Conservation (phyloP, 2,329 filamentous ascomycete genomes). For the Ambrosiella cleistominuta region DNA sequence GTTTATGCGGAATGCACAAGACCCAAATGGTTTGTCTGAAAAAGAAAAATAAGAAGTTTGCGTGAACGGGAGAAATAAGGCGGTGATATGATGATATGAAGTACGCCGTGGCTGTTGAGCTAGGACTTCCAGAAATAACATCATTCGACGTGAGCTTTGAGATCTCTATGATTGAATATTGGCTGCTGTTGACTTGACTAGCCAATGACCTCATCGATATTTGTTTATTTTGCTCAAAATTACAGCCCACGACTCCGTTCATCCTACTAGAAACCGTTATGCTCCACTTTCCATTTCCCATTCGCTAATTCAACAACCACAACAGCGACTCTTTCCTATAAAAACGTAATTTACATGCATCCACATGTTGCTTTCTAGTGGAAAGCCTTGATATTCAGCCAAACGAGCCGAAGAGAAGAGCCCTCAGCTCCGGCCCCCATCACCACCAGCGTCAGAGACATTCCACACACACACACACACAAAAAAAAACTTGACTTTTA, state of each 20-base stretch:
- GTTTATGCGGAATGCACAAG: background rate
- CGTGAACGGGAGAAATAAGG: background rate
- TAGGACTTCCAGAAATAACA: too few species aligned
- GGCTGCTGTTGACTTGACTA: too few species aligned
- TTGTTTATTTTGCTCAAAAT: background rate
- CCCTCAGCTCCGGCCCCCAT: background rate
- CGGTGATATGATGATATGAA: background rate
- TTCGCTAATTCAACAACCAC: background rate
- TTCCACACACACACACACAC: background rate
- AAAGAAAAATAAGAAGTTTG: background rate
- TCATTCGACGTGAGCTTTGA: too few species aligned
- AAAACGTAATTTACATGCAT: too few species aligned
- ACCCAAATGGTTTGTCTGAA: background rate
- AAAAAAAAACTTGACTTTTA: background rate
- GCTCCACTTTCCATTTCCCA: background rate
- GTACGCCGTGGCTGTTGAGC: too few species aligned
- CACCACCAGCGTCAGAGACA: background rate
- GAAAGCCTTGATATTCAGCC: background rate
- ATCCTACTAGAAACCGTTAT: background rate
- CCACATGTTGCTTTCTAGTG: background rate
- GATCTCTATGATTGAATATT: too few species aligned
- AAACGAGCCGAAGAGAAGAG: background rate
- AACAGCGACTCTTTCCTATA: background rate
- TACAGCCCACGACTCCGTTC: background rate
- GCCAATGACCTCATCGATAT: background rate